phyloP scores from a whole-genome alignment of 2,329 filamentous ascomycete species.

The Colletotrichum incanum region DNA sequence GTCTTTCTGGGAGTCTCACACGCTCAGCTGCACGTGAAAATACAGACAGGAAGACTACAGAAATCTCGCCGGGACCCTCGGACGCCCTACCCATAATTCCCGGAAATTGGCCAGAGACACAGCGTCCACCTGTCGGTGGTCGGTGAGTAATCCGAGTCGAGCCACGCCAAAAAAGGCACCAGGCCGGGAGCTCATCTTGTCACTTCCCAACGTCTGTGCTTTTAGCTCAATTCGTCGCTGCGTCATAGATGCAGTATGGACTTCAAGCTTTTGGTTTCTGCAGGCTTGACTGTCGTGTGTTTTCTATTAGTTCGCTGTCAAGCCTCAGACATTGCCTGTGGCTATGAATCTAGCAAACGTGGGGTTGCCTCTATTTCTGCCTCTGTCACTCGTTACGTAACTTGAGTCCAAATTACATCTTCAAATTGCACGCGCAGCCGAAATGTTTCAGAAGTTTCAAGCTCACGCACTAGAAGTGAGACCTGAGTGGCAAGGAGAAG shows the following conservation, averaged over 20 bases:
- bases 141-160: conserved; percentile 14
- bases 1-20: neutral
- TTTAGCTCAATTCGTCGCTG: neutral
- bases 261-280: conserved; percentile 2
- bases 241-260: neutral
- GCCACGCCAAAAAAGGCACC: conserved; percentile 1
- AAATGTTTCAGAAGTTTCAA: neutral
- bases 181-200: neutral
- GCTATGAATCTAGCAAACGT: neutral
- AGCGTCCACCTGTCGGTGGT: conserved; percentile 16
- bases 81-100: neutral
- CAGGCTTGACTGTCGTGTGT: neutral
- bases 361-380: neutral
- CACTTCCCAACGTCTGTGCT: neutral
- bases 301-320: neutral
- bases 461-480: neutral
- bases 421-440: too few relatives aligned
- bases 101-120: conserved; percentile 28
- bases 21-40: neutral
- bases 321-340: neutral
- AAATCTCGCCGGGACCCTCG: conserved; percentile 5
- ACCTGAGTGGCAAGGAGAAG: neutral
- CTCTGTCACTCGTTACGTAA: neutral
- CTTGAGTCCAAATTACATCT: neutral
- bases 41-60: too few relatives aligned